Evolutionary conservation across 1,284 basidiomycete genomes (phyloP), one percentile per base, ranked within the genome.

Genomic region (Mrakiaceae sp.): DNA sequence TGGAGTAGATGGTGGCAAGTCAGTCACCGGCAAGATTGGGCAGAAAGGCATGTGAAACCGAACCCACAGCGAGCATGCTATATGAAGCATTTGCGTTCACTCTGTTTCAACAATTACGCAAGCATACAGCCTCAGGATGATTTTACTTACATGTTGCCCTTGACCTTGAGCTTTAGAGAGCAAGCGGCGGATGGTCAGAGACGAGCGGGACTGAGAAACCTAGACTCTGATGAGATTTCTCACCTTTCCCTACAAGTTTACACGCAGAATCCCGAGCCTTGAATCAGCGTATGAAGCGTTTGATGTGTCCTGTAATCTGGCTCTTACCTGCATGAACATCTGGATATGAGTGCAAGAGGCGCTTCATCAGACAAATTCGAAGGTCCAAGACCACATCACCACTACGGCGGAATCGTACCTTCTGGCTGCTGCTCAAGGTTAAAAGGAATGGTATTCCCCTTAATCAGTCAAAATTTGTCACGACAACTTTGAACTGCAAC

Each of bases 161-260:
- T 66, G 64, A 66, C 60, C 47, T 66, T 66, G 60, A 66, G 64
- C 64, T 66, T 27, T 56, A 14, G n/a, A 57, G 27, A 27, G 27
- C 27, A 27, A 27, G 27, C 16, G 12, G 46, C 3, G 7, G 11
- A 55, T 40, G 1, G 44, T 5, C 1, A 53, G 3, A 12, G 7
- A n/a, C 0, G 53, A 42, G 40, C 10, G 47, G 12, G n/a, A 39
- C 27, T 59, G n/a, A 60, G 57, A 9, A 2, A 39, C 12, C 59
- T 12, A 14, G 27, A 51, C 1, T 27, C 27, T 27, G 27, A 27
- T 27, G 27, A 27, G 27, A 39, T 12, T 12, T n/a, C 49, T 14
- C n/a, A 63, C 62, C 54, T 63, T 63, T 42, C 62, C 62, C 52
- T 63, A 16, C 44, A 47, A 27, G 27, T 27, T 27, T 7, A 10